Conservation (phyloP, 139 green algal genomes). For the Chlorella sp. region DNA sequence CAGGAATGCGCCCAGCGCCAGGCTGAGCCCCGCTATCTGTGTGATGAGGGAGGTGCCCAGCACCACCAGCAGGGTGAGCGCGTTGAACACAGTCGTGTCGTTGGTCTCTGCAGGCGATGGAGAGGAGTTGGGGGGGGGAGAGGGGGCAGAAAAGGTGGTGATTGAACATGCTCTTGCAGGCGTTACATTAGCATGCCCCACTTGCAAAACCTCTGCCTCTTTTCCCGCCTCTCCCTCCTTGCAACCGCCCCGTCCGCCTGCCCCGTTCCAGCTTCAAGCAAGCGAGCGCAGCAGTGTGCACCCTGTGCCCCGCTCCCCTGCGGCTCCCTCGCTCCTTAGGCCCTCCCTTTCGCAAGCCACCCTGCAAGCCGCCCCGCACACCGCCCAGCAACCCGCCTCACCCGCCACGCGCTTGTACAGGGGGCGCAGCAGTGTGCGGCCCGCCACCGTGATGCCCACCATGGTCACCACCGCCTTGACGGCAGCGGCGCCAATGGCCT, state of each 20-base stretch:
- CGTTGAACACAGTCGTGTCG: conserved; percentile 97
- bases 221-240: no score
- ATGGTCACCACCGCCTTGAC: conserved; percentile 95
- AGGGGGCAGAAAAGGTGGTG: not conserved
- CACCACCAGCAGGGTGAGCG: conserved; percentile 78
- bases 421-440: conserved; percentile 67
- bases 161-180: no score
- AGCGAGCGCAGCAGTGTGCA: conserved; percentile 67
- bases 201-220: no score
- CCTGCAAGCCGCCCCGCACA: not conserved
- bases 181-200: no score
- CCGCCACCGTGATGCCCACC: conserved; percentile 75
- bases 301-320: not conserved
- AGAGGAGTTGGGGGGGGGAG: not conserved
- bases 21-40: conserved; percentile 87
- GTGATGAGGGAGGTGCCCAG: conserved; percentile 85
- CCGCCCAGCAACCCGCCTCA: not conserved
- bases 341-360: no score
- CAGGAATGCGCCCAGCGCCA: conserved; percentile 98
- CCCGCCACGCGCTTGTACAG: conserved; percentile 67
- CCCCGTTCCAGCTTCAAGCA: not conserved
- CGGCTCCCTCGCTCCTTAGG: no score
- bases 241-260: not conserved
- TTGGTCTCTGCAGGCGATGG: conserved; percentile 68
- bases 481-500: conserved; percentile 88